Base-by-base conservation (phyloP, 495 filamentous ascomycete genomes). In the Penicillium silybi region DNA sequence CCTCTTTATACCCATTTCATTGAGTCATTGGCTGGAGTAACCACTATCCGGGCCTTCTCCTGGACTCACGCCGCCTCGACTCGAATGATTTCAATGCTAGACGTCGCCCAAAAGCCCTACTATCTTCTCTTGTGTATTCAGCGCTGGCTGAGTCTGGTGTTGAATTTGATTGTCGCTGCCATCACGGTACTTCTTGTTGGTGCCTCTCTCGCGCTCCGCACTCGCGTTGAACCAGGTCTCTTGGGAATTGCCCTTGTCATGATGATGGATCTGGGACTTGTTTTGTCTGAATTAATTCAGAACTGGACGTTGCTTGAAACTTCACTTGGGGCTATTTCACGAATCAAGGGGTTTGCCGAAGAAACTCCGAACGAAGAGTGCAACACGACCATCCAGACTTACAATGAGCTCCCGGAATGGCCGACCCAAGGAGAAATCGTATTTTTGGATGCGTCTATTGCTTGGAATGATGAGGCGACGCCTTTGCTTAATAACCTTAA, bases 381-480 rank as follows among this genome's bases (percentile, higher is more conserved):
- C 17, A 43, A 56, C 6, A 57, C 63, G 41, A 18, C 26, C 26
- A 4, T 7, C 9, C 26, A 56, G 37, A 16, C 19, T 8, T 15
- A 53, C 2, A 20, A 45, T 11, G 50, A 56, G 19, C 26, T 38
- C 11, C 20, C 61, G 1, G 52, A 67, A 23, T 97, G 91, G 91
- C 90, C 89, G 6, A 81, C 79, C 44, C 67, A 85, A 49, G 92
- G 92, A 9, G 76, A 80, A 3, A 87, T 95, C 17, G 78, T 86
- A 53, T 95, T 96, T 59, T 78, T 84, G 47, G 76, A 83, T 47
- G 57, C 52, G 9, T 39, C 37, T 90, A 95, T 70, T 80, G 80
- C 48, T 88, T 92, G 9, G 71, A 86, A 44, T 74, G 88, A 43
- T 59, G 75, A 48, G 86, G 89, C 66, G 16, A 50, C 62, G 16